These are phyloP conservation scores for Pseudogymnoascus sp. DNA, from an alignment of 2,329 filamentous ascomycete genomes.

Conservation along the genomic window DNA sequence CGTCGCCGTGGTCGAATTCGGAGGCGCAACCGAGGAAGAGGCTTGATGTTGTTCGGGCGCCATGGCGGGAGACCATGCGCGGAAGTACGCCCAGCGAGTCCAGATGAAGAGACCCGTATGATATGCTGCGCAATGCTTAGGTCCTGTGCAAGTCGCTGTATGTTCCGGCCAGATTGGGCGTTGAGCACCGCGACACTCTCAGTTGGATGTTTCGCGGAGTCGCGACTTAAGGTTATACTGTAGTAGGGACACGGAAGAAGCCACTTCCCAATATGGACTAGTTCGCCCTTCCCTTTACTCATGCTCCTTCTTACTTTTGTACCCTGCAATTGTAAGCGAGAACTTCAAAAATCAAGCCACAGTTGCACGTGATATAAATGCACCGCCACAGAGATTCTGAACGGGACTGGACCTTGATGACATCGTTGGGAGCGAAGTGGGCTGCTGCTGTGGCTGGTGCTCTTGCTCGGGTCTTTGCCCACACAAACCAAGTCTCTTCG, in stretches of 20 bases:
- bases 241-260: slow-evolving; percentile 4
- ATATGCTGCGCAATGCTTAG: slow-evolving; percentile 2
- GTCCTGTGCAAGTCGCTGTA: not conserved
- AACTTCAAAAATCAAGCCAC: not conserved
- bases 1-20: slow-evolving; percentile 11
- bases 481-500: slow-evolving; percentile 8
- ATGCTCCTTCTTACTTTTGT: not conserved
- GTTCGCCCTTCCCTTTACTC: not conserved
- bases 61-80: slow-evolving; percentile 23
- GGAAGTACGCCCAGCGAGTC: not conserved
- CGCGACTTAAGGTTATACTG: slow-evolving; percentile 5
- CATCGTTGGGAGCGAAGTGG: not conserved
- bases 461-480: slow-evolving; percentile 3
- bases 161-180: slow-evolving; percentile 5
- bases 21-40: slow-evolving; percentile 20
- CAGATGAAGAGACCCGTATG: not conserved
- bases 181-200: slow-evolving; percentile 6
- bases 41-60: slow-evolving; percentile 26
- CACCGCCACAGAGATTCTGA: not conserved
- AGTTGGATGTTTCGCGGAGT: slow-evolving; percentile 4
- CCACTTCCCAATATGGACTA: not conserved
- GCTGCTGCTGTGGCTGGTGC: not conserved
- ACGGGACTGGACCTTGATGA: not conserved
- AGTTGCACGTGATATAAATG: not conserved
- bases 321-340: not conserved